These are phyloP conservation scores for Apiospora kogelbergensis DNA, from an alignment of 2,329 filamentous ascomycete genomes.

Conservation along the genomic window DNA sequence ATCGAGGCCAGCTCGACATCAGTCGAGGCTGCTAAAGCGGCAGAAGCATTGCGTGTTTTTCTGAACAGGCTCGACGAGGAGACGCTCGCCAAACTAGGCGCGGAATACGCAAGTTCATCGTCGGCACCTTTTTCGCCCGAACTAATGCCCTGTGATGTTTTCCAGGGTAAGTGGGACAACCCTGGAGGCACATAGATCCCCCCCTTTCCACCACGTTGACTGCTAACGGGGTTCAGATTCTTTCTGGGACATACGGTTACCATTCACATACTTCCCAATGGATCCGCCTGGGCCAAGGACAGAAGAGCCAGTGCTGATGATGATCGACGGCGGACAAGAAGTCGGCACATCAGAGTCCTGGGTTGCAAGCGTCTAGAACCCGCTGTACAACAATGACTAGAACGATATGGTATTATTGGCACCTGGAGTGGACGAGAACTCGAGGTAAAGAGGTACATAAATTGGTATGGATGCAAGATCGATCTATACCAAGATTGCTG, in stretches of 20 bases:
- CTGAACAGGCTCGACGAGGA: neutral
- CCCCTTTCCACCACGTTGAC: neutral
- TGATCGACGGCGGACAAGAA: neutral
- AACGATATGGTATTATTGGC: neutral
- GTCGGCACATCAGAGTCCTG: neutral
- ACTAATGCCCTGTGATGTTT: neutral
- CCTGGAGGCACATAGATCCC: neutral
- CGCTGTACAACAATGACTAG: neutral
- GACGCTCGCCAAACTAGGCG: neutral
- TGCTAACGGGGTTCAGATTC: neutral
- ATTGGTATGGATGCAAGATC: no score
- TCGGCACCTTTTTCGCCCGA: neutral
- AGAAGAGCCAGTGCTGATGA: neutral
- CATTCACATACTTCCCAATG: neutral
- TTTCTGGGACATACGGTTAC: neutral
- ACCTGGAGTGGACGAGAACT: neutral
- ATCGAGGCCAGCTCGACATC: constrained; percentile 8
- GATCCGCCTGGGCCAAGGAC: neutral
- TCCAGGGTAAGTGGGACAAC: neutral
- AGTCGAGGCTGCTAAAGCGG: constrained; percentile 13
- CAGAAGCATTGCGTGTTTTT: constrained; percentile 10
- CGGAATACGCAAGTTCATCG: neutral
- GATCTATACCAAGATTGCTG: no score
- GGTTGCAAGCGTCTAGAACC: neutral
- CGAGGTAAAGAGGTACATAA: no score